Percentiles rank a stretch among this genome's conserved stretches.
phyloP scores from a whole-genome alignment of 805 yeast genomes.

The Yueomyces sinensis region DNA sequence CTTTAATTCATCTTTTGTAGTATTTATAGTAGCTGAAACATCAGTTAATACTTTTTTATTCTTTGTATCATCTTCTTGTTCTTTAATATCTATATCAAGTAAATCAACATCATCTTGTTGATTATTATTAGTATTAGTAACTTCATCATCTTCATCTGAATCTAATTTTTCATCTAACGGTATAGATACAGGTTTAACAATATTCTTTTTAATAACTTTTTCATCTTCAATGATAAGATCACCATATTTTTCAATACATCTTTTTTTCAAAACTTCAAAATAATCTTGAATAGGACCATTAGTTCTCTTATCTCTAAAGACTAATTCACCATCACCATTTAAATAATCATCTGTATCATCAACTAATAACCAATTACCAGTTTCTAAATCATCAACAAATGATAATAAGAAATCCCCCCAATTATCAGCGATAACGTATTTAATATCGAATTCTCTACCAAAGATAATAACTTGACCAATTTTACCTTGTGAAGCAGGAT shows the following conservation, averaged over 20 bases:
- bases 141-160: constrained; percentile 1
- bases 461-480: constrained; percentile 88
- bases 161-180: constrained; percentile 2
- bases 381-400: constrained; percentile 79
- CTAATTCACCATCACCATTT: constrained; percentile 62
- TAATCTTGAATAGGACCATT: constrained; percentile 33
- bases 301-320: constrained; percentile 47
- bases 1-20: constrained; percentile 1
- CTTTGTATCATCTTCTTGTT: constrained; percentile 3
- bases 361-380: constrained; percentile 64
- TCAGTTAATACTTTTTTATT: neutral
- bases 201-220: constrained; percentile 1
- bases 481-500: constrained; percentile 64
- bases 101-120: neutral
- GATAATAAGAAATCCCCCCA: constrained; percentile 81
- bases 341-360: constrained; percentile 54
- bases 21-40: too few species aligned
- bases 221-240: too few species aligned
- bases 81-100: constrained; percentile 1
- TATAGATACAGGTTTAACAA: too few species aligned
- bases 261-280: constrained; percentile 27
- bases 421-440: constrained; percentile 71
- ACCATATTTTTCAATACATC: constrained; percentile 15
- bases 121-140: constrained; percentile 1
- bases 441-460: constrained; percentile 89